Conservation (phyloP, 192 early-diverging fungal species). For the Backusella macrospora region DNA sequence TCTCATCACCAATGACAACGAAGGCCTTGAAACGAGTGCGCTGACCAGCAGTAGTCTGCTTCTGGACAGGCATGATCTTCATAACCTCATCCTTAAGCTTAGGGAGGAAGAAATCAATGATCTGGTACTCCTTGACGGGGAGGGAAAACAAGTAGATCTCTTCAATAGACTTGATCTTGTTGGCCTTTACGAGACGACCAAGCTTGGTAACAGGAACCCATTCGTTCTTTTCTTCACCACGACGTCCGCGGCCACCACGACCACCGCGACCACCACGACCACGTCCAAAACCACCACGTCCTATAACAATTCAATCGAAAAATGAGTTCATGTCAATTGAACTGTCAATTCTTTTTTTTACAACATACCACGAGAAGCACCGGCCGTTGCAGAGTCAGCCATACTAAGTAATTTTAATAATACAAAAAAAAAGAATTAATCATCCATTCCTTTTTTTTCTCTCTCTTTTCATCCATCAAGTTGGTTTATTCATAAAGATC, state of each 20-base stretch:
- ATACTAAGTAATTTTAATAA: slow-evolving; percentile 48
- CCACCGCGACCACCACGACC: slow-evolving; percentile 77
- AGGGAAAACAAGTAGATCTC: slow-evolving; percentile 98
- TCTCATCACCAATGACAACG: slow-evolving; percentile 95
- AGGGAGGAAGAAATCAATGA: slow-evolving; percentile 94
- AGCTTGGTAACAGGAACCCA: too few relatives aligned
- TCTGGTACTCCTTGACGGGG: slow-evolving; percentile 99
- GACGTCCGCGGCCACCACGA: slow-evolving; percentile 79
- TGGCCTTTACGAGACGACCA: too few relatives aligned
- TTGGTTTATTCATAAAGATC: not conserved
- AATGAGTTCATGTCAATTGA: too few relatives aligned
- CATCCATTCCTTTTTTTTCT: slow-evolving; percentile 4
- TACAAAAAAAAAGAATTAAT: not conserved
- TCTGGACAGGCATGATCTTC: slow-evolving; percentile 99
- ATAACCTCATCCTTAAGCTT: slow-evolving; percentile 99
- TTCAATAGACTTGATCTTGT: slow-evolving; percentile 96
- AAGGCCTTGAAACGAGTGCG: slow-evolving; percentile 99
- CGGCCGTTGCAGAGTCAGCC: slow-evolving; percentile 80
- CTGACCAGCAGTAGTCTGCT: slow-evolving; percentile 99
- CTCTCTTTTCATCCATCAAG: not conserved
- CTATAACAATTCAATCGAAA: slow-evolving; percentile 24
- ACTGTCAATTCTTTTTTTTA: not conserved
- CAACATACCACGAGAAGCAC: slow-evolving; percentile 62
- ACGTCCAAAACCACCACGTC: slow-evolving; percentile 83
- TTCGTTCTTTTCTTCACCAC: slow-evolving; percentile 88